phyloP scores from a whole-genome alignment of 2,329 filamentous ascomycete species.

The Cercospora zeina region DNA sequence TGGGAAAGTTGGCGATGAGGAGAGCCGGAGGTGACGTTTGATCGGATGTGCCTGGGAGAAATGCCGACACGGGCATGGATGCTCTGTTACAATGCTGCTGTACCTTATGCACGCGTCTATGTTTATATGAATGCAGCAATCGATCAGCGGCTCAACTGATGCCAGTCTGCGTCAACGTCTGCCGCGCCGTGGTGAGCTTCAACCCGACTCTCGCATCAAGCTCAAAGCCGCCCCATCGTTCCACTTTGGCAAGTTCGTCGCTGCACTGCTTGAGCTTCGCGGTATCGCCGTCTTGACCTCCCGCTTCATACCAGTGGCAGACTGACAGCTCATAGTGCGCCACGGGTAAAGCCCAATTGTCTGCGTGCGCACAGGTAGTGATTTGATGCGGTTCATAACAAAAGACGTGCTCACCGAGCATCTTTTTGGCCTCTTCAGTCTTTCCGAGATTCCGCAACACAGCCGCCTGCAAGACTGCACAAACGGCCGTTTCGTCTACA shows the following conservation, averaged over 20 bases:
- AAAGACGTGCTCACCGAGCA: constrained; percentile 65
- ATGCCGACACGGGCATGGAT: constrained; percentile 2
- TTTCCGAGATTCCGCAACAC: constrained; percentile 64
- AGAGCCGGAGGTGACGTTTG: constrained; percentile 4
- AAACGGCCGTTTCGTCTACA: constrained; percentile 63
- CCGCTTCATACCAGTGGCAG: constrained; percentile 70
- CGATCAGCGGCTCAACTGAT: constrained; percentile 19
- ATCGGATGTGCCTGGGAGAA: constrained; percentile 1
- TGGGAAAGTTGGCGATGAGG: constrained; percentile 11
- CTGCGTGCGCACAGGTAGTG: constrained; percentile 55
- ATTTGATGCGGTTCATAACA: constrained; percentile 56
- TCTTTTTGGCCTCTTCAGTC: constrained; percentile 59
- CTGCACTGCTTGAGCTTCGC: constrained; percentile 62
- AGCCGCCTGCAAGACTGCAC: constrained; percentile 65
- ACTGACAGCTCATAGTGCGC: constrained; percentile 86
- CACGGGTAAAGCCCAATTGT: constrained; percentile 71
- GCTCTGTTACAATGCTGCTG: neutral
- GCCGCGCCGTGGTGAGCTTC: constrained; percentile 68
- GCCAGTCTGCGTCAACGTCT: constrained; percentile 55
- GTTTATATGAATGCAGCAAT: neutral
- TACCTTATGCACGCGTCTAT: neutral
- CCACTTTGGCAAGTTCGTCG: constrained; percentile 65
- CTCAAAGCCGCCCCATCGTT: constrained; percentile 69
- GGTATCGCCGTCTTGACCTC: constrained; percentile 41
- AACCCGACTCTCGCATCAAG: constrained; percentile 73